Evolutionary conservation across 495 filamentous ascomycete species (phyloP), one percentile per base, ranked within the genome.

Genomic region (Talaromyces stipitatus): DNA sequence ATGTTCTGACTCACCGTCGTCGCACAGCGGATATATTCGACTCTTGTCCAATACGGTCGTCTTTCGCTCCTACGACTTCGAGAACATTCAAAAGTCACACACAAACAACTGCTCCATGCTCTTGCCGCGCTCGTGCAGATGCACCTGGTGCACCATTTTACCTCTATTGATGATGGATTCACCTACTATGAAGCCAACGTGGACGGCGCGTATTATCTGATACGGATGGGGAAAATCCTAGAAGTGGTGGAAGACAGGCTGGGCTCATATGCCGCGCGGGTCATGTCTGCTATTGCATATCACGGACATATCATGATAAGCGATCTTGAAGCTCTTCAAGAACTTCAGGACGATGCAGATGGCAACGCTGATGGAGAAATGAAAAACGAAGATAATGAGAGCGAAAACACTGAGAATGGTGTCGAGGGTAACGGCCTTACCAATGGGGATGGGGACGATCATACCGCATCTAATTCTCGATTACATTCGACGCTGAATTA

Each of bases 41-140:
- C 82, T 47, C 83, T 99, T 58, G 77, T 90, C 58, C 80, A 79
- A 47, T 79, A 86, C 66, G 94, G 92, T 60, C 82, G 92, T 62
- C 82, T 90, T n/a, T 72, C 83, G 23, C 70, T 94, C 36, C 67
- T 73, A n/a, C 78, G 79, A 29, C 73, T 99, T 27, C 75, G 70
- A 54, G 82, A 81, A 36, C 78, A 89, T 61, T 87, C 88, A 11
- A 77, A 78, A 26, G 80, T 97, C 32, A 78, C 80, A 36, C 73
- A 79, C 8, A 79, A 80, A 30, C 85, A 91, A 61, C 69, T 95
- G 30, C 88, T 82, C 54, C 80, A 91, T 72, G 91, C 86, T 14
- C 78, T 97, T 36, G 83, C 81, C 30, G 85, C 92, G 24, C 87
- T 99, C 63, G 78, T 92, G 45, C 94, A 97, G 67, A 85, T 95